Conservation (phyloP, 176 grass and related monocot species). For the Rhynchospora pubera region DNA sequence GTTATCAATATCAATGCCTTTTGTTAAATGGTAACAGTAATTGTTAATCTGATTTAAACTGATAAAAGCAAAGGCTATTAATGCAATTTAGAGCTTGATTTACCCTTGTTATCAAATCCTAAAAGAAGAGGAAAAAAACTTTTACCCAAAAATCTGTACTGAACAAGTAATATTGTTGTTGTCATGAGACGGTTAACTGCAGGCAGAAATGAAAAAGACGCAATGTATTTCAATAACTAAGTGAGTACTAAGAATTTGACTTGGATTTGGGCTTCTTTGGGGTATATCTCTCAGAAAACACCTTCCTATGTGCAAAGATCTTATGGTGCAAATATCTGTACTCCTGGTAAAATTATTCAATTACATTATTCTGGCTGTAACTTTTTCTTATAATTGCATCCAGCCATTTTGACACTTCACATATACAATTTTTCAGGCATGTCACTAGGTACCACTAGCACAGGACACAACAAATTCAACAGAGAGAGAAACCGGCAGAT, state of each 20-base stretch:
- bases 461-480: slow-evolving; percentile 45
- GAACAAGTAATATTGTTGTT: background rate
- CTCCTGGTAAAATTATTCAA: background rate
- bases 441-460: slow-evolving; percentile 46
- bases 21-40: background rate
- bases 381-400: background rate
- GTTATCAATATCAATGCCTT: background rate
- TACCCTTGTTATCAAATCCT: background rate
- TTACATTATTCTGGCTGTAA: background rate
- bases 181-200: background rate
- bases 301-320: background rate
- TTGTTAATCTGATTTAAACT: background rate
- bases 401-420: background rate
- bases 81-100: background rate
- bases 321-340: background rate
- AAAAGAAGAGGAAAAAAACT: background rate
- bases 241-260: background rate
- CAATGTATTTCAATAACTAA: background rate
- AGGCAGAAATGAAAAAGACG: background rate
- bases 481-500: slow-evolving; percentile 41
- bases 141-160: background rate
- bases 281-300: background rate
- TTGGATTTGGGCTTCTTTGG: background rate
- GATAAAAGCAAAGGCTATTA: background rate
- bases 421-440: slow-evolving; percentile 36